Evolutionary conservation across 2,329 filamentous ascomycete genomes (phyloP).

Genomic region (Claviceps spartinae): DNA sequence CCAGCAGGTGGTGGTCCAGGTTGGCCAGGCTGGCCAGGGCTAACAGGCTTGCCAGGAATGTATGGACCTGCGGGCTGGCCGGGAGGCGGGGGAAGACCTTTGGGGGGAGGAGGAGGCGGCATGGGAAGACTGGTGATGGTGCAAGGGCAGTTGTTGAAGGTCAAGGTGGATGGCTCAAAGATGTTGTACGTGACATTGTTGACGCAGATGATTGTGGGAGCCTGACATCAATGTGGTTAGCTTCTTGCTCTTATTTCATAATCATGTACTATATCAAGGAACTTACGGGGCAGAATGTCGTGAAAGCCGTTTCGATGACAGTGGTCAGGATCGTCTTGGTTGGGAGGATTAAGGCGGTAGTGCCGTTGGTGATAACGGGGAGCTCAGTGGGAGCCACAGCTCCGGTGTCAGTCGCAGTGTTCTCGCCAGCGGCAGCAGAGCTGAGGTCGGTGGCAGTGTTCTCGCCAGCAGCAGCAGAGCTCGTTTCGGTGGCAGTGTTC

Average conservation of each 20-base stretch:
- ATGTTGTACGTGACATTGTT: slow-evolving; percentile 31
- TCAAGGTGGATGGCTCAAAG: slow-evolving; percentile 27
- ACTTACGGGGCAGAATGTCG: slow-evolving; percentile 31
- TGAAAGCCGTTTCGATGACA: slow-evolving; percentile 24
- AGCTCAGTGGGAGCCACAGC: background rate
- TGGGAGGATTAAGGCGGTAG: background rate
- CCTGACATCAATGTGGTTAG: slow-evolving; percentile 7
- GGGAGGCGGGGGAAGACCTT: background rate
- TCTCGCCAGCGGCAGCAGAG: background rate
- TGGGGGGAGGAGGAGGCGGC: background rate
- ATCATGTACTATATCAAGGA: background rate
- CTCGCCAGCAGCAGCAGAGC: background rate
- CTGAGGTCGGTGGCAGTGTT: background rate
- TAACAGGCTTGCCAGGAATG: slow-evolving; percentile 2
- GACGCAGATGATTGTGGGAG: slow-evolving; percentile 22
- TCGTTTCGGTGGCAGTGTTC: background rate
- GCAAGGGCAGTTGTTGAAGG: slow-evolving; percentile 35
- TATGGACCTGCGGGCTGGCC: background rate
- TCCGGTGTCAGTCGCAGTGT: background rate
- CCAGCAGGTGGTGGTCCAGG: background rate
- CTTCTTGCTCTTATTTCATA: background rate
- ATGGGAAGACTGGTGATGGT: slow-evolving; percentile 20
- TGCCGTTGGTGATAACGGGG: background rate
- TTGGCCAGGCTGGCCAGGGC: background rate
- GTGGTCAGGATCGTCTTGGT: slow-evolving; percentile 18